Conservation (phyloP, 2,329 filamentous ascomycete species). For the Cladobotryum protrusum region DNA sequence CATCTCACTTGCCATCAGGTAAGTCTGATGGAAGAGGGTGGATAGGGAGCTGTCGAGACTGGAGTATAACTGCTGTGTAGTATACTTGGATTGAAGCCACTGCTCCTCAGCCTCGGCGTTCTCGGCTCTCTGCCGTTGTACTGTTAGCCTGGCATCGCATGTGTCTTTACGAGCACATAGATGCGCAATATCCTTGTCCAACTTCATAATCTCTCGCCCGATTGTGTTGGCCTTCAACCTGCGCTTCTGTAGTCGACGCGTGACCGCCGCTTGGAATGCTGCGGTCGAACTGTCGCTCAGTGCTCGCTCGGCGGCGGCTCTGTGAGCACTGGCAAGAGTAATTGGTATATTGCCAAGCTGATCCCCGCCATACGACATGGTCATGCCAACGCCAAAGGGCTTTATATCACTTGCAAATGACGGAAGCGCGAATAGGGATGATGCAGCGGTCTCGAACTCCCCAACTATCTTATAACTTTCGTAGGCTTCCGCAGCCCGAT, state of each 20-base stretch:
- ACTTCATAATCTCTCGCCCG: neutral
- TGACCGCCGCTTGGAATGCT: neutral
- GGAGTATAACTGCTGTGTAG: neutral
- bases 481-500: neutral
- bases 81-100: neutral
- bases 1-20: neutral
- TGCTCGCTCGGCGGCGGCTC: neutral
- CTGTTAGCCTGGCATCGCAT: neutral
- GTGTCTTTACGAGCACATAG: conserved; percentile 18
- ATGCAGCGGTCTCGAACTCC: neutral
- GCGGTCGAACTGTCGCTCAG: neutral
- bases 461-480: neutral
- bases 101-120: neutral
- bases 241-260: neutral
- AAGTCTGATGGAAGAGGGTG: neutral
- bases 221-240: neutral
- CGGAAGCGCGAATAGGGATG: neutral
- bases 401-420: neutral
- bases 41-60: neutral
- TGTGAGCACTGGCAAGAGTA: neutral
- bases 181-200: conserved; percentile 10
- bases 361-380: neutral
- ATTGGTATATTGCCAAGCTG: neutral
- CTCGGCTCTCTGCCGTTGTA: neutral
- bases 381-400: neutral